Evolutionary conservation across 2,329 filamentous ascomycete genomes (phyloP).

Genomic region (Ophiostoma pallidulum): DNA sequence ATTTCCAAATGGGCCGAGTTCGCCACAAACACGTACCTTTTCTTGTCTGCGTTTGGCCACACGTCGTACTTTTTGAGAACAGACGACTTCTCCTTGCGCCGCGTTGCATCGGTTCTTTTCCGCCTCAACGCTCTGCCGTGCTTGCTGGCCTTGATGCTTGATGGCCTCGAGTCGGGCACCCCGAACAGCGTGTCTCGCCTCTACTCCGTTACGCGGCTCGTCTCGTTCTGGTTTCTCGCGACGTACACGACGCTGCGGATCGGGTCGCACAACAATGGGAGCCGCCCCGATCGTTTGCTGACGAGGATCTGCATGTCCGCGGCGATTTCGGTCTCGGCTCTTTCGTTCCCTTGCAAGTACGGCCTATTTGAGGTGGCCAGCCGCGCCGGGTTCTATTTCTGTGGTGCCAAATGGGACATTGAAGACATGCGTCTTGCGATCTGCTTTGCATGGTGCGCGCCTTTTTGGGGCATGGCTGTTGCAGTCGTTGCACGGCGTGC

Average conservation of each 20-base stretch:
- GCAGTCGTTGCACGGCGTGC: conserved; percentile 10
- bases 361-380: conserved; percentile 6
- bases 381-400: not conserved
- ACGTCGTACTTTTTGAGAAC: conserved; percentile 47
- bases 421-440: conserved; percentile 9
- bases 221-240: conserved; percentile 53
- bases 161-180: conserved; percentile 26
- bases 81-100: conserved; percentile 45
- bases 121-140: conserved; percentile 48
- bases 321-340: conserved; percentile 4
- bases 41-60: conserved; percentile 54
- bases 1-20: conserved; percentile 47
- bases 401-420: not conserved
- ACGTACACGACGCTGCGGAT: conserved; percentile 43
- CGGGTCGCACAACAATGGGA: conserved; percentile 32
- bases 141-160: conserved; percentile 44
- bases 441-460: conserved; percentile 6
- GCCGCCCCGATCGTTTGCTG: conserved; percentile 19
- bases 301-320: not conserved
- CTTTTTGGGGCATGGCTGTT: conserved; percentile 11
- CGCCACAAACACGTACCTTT: conserved; percentile 48
- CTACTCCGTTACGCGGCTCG: conserved; percentile 39
- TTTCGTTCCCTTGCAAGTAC: not conserved
- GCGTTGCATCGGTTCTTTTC: conserved; percentile 43
- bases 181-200: conserved; percentile 46